Evolutionary conservation across 2,329 filamentous ascomycete species (phyloP).

Genomic region (Botryosphaeria agaves): DNA sequence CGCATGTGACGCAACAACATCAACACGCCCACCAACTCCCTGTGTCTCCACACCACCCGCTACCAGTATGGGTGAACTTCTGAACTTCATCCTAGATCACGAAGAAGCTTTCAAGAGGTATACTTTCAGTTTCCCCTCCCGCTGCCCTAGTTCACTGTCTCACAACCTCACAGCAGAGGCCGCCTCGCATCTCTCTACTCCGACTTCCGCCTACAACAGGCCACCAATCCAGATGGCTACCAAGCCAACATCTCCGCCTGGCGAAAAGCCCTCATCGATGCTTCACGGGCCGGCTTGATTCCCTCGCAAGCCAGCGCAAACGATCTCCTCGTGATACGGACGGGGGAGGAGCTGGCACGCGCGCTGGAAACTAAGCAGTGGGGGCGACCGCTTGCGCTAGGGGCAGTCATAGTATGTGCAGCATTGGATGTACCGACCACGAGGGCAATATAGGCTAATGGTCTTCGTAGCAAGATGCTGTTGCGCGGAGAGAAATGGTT

Average conservation of each 20-base stretch:
- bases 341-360: slow-evolving; percentile 45
- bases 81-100: slow-evolving; percentile 38
- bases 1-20: too few species aligned
- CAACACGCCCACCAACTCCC: too few species aligned
- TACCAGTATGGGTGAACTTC: slow-evolving; percentile 43
- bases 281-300: slow-evolving; percentile 45
- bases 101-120: slow-evolving; percentile 32
- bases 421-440: slow-evolving; percentile 5
- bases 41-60: background rate
- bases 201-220: slow-evolving; percentile 59
- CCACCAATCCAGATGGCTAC: slow-evolving; percentile 73
- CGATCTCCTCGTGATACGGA: slow-evolving; percentile 33
- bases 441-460: too few species aligned
- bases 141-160: background rate
- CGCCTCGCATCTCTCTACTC: slow-evolving; percentile 77
- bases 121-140: slow-evolving; percentile 6
- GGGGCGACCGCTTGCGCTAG: slow-evolving; percentile 66
- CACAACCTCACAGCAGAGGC: slow-evolving; percentile 33
- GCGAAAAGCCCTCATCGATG: slow-evolving; percentile 55
- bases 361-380: slow-evolving; percentile 61
- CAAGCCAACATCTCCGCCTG: slow-evolving; percentile 64
- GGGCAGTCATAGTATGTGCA: slow-evolving; percentile 47
- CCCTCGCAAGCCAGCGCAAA: slow-evolving; percentile 21
- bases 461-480: slow-evolving; percentile 45
- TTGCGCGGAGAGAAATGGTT: slow-evolving; percentile 51